Percentiles rank a stretch among this genome's conserved stretches.
These are phyloP conservation scores for Hypsizygus ulmarius DNA, from an alignment of 1,284 basidiomycete genomes.

Conservation along the genomic window DNA sequence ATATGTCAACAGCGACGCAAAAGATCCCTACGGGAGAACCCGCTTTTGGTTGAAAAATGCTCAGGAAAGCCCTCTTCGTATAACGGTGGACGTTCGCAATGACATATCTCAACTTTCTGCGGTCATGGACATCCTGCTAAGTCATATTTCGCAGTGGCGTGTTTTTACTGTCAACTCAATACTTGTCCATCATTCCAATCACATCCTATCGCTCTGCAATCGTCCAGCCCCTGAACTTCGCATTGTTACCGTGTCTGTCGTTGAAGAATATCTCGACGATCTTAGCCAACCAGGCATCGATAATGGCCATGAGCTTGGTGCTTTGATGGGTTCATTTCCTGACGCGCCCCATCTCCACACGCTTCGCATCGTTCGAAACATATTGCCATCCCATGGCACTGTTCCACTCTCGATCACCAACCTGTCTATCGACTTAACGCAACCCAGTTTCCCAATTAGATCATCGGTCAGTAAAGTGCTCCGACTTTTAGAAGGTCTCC, in stretches of 20 bases:
- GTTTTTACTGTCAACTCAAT: slow-evolving; percentile 39
- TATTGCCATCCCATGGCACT: slow-evolving; percentile 32
- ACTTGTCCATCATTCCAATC: slow-evolving; percentile 37
- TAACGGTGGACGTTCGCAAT: slow-evolving; percentile 41
- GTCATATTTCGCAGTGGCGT: slow-evolving; percentile 43
- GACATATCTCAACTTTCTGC: slow-evolving; percentile 27
- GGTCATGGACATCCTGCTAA: slow-evolving; percentile 42
- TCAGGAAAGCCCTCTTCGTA: slow-evolving; percentile 27
- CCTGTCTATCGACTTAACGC: slow-evolving; percentile 34
- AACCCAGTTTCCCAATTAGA: slow-evolving; percentile 28
- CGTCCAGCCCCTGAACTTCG: slow-evolving; percentile 28
- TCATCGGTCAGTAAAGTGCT: slow-evolving; percentile 26
- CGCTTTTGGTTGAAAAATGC: slow-evolving; percentile 52
- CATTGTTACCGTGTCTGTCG: slow-evolving; percentile 25
- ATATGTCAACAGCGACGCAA: slow-evolving; percentile 48
- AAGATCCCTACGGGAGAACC: slow-evolving; percentile 41
- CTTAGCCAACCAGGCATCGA: slow-evolving; percentile 17
- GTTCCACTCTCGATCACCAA: slow-evolving; percentile 39
- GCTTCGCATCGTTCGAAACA: slow-evolving; percentile 34
- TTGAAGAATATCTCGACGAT: slow-evolving; percentile 26
- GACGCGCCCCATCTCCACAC: slow-evolving; percentile 35
- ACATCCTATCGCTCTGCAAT: slow-evolving; percentile 36
- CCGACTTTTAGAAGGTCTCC: slow-evolving; percentile 31
- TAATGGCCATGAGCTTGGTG: slow-evolving; percentile 21
- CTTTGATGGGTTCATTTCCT: slow-evolving; percentile 31